A percentile compares a stretch with the other conserved stretches of the same genome.
These are phyloP conservation scores for Chrysoporthe cubensis DNA, from an alignment of 2,329 filamentous ascomycete species.

Conservation along the genomic window DNA sequence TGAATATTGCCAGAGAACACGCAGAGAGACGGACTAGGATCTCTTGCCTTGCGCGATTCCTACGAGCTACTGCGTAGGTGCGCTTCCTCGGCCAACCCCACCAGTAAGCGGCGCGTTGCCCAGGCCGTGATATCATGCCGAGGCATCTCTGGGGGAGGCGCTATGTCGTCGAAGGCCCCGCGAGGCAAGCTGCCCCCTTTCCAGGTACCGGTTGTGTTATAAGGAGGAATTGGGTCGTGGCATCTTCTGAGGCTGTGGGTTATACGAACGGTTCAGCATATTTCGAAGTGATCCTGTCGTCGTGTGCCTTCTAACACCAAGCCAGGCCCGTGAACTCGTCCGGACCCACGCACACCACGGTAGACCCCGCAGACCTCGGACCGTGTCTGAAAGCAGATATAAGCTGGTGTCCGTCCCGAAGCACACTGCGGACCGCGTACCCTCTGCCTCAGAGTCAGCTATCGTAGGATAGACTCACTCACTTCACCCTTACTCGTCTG, in stretches of 20 bases:
- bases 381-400: background rate
- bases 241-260: background rate
- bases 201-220: background rate
- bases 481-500: background rate
- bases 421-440: background rate
- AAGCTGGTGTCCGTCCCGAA: background rate
- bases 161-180: background rate
- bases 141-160: conserved; percentile 14
- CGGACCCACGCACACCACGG: background rate
- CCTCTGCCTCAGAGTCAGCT: background rate
- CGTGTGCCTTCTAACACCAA: background rate
- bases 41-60: too few relatives aligned
- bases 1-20: background rate
- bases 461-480: background rate
- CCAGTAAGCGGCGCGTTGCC: background rate
- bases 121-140: conserved; percentile 18
- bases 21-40: too few relatives aligned
- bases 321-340: background rate
- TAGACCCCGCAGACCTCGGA: background rate
- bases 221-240: background rate
- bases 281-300: background rate
- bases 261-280: background rate
- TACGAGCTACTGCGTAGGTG: background rate
- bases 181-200: background rate
- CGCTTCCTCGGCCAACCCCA: background rate